Percentiles rank a stretch among this genome's conserved stretches.
phyloP scores from a whole-genome alignment of 495 filamentous ascomycete species.

The Daldinia loculata region DNA sequence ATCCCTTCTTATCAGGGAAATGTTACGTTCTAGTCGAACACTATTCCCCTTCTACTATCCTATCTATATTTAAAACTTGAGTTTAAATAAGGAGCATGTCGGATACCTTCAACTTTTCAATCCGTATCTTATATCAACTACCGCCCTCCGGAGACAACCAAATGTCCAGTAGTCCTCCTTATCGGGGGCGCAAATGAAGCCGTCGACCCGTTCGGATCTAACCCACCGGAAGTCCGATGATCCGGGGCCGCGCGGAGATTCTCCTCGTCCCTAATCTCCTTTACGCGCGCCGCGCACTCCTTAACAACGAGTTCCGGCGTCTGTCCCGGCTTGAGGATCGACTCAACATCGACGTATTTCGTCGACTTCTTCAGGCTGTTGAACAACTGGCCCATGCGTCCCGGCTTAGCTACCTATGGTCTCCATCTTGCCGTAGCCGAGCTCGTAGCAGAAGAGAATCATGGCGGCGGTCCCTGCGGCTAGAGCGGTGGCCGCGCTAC shows the following conservation, averaged over 20 bases:
- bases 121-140: too few species aligned
- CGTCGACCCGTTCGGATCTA: too few species aligned
- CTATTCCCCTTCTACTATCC: too few species aligned
- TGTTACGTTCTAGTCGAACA: too few species aligned
- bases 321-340: conserved; percentile 22
- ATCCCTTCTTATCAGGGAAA: too few species aligned
- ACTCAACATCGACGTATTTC: conserved; percentile 25
- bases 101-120: too few species aligned
- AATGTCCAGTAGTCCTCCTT: too few species aligned
- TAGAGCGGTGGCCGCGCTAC: conserved; percentile 42
- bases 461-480: conserved; percentile 44
- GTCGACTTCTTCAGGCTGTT: conserved; percentile 20
- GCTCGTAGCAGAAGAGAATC: conserved; percentile 41
- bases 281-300: conserved; percentile 23
- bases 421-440: conserved; percentile 29
- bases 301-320: conserved; percentile 25
- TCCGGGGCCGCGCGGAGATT: conserved; percentile 16
- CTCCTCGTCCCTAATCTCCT: conserved; percentile 29
- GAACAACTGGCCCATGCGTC: conserved; percentile 25
- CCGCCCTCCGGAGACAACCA: not conserved
- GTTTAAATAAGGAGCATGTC: too few species aligned
- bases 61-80: too few species aligned
- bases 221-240: not conserved
- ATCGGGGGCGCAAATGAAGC: too few species aligned
- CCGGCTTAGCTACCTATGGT: conserved; percentile 26